Evolutionary conservation across 2,329 filamentous ascomycete genomes (phyloP).

Genomic region (Ploettnerulaceae sp.): DNA sequence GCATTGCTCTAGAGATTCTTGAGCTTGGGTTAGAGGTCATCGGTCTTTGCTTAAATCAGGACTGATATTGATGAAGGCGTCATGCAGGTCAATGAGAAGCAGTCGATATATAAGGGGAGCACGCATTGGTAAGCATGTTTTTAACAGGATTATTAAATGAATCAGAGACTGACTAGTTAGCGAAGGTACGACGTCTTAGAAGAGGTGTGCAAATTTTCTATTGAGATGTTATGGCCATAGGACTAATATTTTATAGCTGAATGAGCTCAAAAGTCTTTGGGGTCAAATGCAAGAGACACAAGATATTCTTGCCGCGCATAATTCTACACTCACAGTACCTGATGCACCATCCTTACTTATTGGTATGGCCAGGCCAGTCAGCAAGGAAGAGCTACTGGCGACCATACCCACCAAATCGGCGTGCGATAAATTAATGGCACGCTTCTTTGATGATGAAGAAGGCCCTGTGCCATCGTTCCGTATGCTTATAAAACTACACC

Average conservation of each 20-base stretch:
- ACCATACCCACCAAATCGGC: slow-evolving; percentile 73
- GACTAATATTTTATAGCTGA: slow-evolving; percentile 13
- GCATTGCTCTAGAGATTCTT: too few species aligned
- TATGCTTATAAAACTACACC: neutral
- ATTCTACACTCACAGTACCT: slow-evolving; percentile 30
- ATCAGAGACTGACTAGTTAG: too few species aligned
- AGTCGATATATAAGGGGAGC: slow-evolving; percentile 73
- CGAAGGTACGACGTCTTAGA: slow-evolving; percentile 71
- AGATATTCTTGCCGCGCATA: slow-evolving; percentile 36
- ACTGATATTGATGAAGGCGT: too few species aligned
- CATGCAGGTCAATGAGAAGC: slow-evolving; percentile 66
- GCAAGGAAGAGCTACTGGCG: slow-evolving; percentile 71
- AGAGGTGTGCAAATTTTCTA: slow-evolving; percentile 43
- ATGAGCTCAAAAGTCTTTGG: slow-evolving; percentile 48
- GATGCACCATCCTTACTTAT: slow-evolving; percentile 67
- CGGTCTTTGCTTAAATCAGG: too few species aligned
- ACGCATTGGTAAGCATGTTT: too few species aligned
- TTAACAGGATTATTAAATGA: too few species aligned
- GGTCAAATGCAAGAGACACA: slow-evolving; percentile 75
- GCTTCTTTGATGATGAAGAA: slow-evolving; percentile 79
- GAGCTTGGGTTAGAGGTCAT: too few species aligned
- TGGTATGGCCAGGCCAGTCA: slow-evolving; percentile 61
- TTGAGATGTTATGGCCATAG: neutral
- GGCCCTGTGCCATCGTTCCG: slow-evolving; percentile 47
- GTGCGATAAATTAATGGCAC: slow-evolving; percentile 74